Percentiles rank a stretch among this genome's conserved stretches.
Conservation (phyloP, 768 basidiomycete genomes). For the Tricholoma furcatifolium region DNA sequence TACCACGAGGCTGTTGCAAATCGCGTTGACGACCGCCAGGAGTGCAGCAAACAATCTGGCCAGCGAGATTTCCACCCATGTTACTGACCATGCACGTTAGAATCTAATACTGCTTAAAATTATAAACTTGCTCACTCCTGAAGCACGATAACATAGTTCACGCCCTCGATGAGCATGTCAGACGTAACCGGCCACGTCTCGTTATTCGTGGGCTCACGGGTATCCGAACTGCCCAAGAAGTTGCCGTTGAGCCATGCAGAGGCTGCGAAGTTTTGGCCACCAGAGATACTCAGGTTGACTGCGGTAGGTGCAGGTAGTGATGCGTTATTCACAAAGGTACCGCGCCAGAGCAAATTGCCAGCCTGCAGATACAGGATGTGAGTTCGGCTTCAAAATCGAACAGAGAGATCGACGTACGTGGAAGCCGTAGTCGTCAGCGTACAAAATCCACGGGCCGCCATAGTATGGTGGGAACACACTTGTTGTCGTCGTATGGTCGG, state of each 20-base stretch:
- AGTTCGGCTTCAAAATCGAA: neutral
- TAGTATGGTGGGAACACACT: constrained; percentile 15
- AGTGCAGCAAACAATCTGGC: constrained; percentile 18
- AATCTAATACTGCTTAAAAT: neutral
- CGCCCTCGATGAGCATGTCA: constrained; percentile 12
- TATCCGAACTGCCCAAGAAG: constrained; percentile 14
- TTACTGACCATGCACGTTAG: constrained; percentile 3
- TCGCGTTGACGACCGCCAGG: constrained; percentile 18
- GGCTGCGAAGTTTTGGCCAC: constrained; percentile 15
- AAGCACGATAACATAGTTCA: constrained; percentile 12
- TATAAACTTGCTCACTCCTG: constrained; percentile 10
- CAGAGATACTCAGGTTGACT: constrained; percentile 17
- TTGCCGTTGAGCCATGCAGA: constrained; percentile 17
- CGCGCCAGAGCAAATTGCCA: constrained; percentile 18
- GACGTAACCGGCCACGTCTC: constrained; percentile 10
- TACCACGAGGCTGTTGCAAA: constrained; percentile 15
- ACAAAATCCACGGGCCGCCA: constrained; percentile 17
- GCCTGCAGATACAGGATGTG: neutral
- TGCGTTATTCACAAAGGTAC: constrained; percentile 12
- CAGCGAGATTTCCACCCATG: constrained; percentile 19
- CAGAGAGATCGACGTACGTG: constrained; percentile 7
- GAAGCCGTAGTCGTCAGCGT: constrained; percentile 19
- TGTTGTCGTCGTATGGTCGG: constrained; percentile 15
- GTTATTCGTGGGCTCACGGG: constrained; percentile 14
- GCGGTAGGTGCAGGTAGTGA: constrained; percentile 9